phyloP scores from a whole-genome alignment of 306 rosid species.

The Medicago arabica region DNA sequence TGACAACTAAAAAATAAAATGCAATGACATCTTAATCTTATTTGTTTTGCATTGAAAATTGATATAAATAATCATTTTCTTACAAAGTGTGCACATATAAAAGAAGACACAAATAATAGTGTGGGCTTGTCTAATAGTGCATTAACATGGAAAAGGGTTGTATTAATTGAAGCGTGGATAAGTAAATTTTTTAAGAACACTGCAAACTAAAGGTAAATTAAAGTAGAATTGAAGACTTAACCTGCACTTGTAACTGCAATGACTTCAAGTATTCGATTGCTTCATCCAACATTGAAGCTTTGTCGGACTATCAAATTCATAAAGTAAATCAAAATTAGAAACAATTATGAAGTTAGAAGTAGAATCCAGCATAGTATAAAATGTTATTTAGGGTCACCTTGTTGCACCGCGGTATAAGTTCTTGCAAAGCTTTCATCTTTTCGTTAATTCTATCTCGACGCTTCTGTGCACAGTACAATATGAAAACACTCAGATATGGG shows the following conservation, averaged over 20 bases:
- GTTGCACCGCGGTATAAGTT: slow-evolving; percentile 86
- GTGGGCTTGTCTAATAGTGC: no score
- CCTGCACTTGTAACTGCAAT: slow-evolving; percentile 89
- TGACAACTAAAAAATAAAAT: no score
- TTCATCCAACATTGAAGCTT: slow-evolving; percentile 95
- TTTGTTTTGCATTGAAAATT: not conserved
- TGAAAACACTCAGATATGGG: slow-evolving; percentile 18
- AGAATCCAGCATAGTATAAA: not conserved
- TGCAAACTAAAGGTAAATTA: not conserved
- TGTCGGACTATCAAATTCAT: slow-evolving; percentile 67
- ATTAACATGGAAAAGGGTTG: not conserved
- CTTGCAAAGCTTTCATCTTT: slow-evolving; percentile 88
- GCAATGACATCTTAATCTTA: not conserved
- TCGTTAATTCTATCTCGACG: slow-evolving; percentile 93
- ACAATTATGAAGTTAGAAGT: not conserved
- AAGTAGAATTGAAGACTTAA: slow-evolving; percentile 34
- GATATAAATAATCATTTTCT: no score
- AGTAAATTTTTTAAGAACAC: not conserved
- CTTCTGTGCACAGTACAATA: slow-evolving; percentile 55
- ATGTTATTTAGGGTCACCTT: slow-evolving; percentile 51
- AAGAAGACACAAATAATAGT: no score
- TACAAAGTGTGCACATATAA: not conserved
- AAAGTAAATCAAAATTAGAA: slow-evolving; percentile 11
- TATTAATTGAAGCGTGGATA: not conserved
- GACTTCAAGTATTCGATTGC: slow-evolving; percentile 89